A percentile compares a stretch with the other conserved stretches of the same genome.
Conservation (phyloP, 1,284 basidiomycete genomes). For the Trichosporon sp. region DNA sequence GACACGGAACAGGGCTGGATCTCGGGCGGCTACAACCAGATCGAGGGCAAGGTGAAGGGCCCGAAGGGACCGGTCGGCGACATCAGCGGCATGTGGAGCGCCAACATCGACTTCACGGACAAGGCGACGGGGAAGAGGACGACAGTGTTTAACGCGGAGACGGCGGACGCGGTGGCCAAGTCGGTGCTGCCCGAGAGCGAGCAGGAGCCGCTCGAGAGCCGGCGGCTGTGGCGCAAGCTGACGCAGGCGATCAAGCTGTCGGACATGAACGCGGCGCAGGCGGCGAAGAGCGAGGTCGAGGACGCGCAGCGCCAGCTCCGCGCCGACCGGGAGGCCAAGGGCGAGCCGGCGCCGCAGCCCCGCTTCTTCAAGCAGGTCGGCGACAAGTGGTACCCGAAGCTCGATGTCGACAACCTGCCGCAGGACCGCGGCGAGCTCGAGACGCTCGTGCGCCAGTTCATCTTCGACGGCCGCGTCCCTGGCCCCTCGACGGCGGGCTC, state of each 20-base stretch:
- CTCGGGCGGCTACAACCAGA: conserved; percentile 90
- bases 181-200: conserved; percentile 75
- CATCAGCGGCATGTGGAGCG: conserved; percentile 85
- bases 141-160: conserved; percentile 78
- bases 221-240: conserved; percentile 79
- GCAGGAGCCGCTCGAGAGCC: conserved; percentile 87
- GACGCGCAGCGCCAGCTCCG: conserved; percentile 83
- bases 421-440: conserved; percentile 63
- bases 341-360: conserved; percentile 57
- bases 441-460: conserved; percentile 59
- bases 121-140: conserved; percentile 65
- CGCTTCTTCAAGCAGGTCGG: conserved; percentile 73
- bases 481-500: conserved; percentile 11
- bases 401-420: conserved; percentile 58
- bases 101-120: conserved; percentile 80
- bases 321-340: conserved; percentile 68
- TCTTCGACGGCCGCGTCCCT: conserved; percentile 50
- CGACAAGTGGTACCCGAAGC: conserved; percentile 73
- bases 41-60: conserved; percentile 70
- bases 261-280: conserved; percentile 92
- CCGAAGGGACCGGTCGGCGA: conserved; percentile 68
- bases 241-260: conserved; percentile 80
- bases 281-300: conserved; percentile 84
- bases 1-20: conserved; percentile 79
- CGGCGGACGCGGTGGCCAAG: conserved; percentile 70